A percentile compares a stretch with the other conserved stretches of the same genome.
phyloP scores from a whole-genome alignment of 371 early-diverging fungal genomes.

The Apophysomyces trapeziformis region DNA sequence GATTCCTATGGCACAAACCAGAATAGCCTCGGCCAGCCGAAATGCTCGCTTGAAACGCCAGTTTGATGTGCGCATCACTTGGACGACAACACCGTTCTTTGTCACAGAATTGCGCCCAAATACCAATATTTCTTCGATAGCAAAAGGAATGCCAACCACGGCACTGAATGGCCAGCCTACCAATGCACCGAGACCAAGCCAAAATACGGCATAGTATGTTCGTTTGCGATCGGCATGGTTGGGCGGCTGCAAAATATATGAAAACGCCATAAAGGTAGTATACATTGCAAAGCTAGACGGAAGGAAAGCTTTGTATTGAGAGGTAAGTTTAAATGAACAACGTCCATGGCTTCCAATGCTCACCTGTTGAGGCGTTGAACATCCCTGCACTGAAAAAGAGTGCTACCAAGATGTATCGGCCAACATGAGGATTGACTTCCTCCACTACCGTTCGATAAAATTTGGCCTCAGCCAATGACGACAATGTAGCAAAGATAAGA shows the following conservation, averaged over 20 bases:
- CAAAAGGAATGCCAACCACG: conserved; percentile 78
- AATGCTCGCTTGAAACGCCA: conserved; percentile 53
- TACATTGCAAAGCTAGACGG: conserved; percentile 96
- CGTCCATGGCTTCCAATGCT: not conserved
- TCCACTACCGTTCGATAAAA: conserved; percentile 71
- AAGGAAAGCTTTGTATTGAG: conserved; percentile 65
- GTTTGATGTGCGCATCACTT: conserved; percentile 29
- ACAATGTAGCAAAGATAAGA: conserved; percentile 62
- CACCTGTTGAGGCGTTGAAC: conserved; percentile 82
- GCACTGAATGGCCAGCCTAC: conserved; percentile 93
- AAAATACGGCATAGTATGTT: conserved; percentile 59
- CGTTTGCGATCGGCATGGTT: conserved; percentile 50
- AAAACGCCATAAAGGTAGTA: conserved; percentile 75
- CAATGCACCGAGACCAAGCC: conserved; percentile 72
- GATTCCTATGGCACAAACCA: conserved; percentile 27
- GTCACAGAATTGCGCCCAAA: conserved; percentile 45
- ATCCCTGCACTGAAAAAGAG: conserved; percentile 82
- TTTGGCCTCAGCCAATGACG: conserved; percentile 73
- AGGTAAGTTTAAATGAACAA: not conserved
- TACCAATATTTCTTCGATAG: conserved; percentile 71
- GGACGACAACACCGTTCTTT: conserved; percentile 32
- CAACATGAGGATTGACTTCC: conserved; percentile 69
- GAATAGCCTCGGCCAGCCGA: conserved; percentile 40
- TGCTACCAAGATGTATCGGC: conserved; percentile 66
- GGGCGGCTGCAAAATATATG: conserved; percentile 62